Evolutionary conservation across 2,329 filamentous ascomycete species (phyloP), one percentile per base, ranked within the genome.

Genomic region (Trichoderma endophyticum): DNA sequence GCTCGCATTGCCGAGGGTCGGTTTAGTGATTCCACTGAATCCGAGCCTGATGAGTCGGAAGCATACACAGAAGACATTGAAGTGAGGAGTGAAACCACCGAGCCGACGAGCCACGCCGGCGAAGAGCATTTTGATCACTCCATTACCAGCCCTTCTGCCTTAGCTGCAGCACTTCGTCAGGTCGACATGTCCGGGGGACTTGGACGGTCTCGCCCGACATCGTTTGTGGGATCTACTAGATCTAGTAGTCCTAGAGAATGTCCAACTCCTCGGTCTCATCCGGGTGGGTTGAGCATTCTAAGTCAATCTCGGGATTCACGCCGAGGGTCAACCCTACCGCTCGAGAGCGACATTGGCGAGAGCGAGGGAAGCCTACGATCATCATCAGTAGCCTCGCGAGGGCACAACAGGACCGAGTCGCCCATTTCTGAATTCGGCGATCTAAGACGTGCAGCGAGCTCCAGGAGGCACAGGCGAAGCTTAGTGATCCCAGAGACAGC

Each of bases 241-340:
- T 97, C 96, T 4, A 96, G 90, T 79, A 99, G 96, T 79, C 96
- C 96, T 0, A 91, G 91, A 80, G 95, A 97, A 81, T 96, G 94
- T 73, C 93, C 93, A 12, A 99, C 96, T 4, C 96, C 96, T 12
- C 91, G 93, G 74, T 98, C 95, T 0, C 91, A 95, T 77, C 90
- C 88, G 60, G 89, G 88, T 32, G 83, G 85, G 9, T 78, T 85
- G 65, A 89, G 87, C 74, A 88, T 84, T 74, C 82, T 91, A 5
- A 85, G 87, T 8, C 89, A 88, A 70, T 83, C 87, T 66, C 87
- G 85, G 30, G 81, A 93, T 69, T 92, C 90, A 69, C 93, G 95
- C 70, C 89, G 94, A 32, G 91, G 91, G 12, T 79, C 76, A 4
- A 95, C 94, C 0, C 86, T 96, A 74, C 87, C 94, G 63, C 87